These are phyloP conservation scores for Penicillium psychrosexuale DNA, from an alignment of 2,329 filamentous ascomycete genomes.

Conservation along the genomic window DNA sequence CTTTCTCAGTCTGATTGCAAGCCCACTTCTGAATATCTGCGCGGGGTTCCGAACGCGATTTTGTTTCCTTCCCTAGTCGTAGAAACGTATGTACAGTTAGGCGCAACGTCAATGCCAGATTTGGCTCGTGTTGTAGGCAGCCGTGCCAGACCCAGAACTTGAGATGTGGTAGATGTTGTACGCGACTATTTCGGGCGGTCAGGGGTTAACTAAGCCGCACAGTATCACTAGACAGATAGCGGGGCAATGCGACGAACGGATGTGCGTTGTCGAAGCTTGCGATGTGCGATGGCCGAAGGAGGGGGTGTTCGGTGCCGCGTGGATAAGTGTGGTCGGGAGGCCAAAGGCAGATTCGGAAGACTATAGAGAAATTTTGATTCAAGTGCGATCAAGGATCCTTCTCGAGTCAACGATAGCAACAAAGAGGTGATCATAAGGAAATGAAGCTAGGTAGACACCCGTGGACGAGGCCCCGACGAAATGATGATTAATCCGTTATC, in stretches of 20 bases:
- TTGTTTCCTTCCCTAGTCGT: not conserved
- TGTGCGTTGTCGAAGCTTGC: constrained; percentile 5
- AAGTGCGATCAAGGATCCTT: not conserved
- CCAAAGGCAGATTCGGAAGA: not conserved
- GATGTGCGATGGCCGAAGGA: not conserved
- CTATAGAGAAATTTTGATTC: not conserved
- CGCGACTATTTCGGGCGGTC: not conserved
- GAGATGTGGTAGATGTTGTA: not conserved
- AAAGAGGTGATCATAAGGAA: not conserved
- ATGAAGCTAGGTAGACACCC: not conserved
- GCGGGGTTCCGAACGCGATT: not conserved
- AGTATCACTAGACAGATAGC: not conserved
- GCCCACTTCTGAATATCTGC: not conserved
- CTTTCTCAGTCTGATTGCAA: not conserved
- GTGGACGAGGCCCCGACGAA: not conserved
- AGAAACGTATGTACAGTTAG: not conserved
- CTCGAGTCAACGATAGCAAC: not conserved
- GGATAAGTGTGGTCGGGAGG: not conserved
- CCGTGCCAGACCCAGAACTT: not conserved
- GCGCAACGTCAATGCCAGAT: not conserved
- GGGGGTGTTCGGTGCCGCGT: not conserved
- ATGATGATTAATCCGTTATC: constrained; percentile 13
- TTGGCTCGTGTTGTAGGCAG: not conserved
- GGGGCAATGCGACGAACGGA: constrained; percentile 1
- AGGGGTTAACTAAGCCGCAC: not conserved